phyloP scores from a whole-genome alignment of 176 grass and related monocot genomes.

The Oryza punctata region DNA sequence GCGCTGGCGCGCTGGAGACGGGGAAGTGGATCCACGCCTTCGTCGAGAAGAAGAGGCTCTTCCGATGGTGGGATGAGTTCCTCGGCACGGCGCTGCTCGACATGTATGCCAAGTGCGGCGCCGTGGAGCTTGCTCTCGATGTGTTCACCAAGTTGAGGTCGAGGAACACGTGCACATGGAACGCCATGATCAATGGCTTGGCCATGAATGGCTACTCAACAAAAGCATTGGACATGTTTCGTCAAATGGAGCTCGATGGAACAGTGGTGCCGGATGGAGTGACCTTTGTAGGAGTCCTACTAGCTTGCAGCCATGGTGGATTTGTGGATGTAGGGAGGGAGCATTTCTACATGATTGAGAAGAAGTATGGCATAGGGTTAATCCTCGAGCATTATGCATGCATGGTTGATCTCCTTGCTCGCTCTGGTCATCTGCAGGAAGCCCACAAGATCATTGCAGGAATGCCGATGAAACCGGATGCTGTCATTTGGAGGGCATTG shows the following conservation, averaged over 20 bases:
- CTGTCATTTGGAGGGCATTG: not conserved
- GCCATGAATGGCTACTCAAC: conserved; percentile 6
- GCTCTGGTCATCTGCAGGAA: conserved; percentile 3
- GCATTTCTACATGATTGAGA: not conserved
- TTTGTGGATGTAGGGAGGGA: conserved; percentile 5
- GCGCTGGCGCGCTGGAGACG: not conserved
- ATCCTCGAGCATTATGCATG: conserved; percentile 1
- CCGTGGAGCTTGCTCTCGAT: conserved; percentile 8
- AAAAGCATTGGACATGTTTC: conserved; percentile 4
- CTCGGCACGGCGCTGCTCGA: not conserved
- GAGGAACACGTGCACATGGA: conserved; percentile 8
- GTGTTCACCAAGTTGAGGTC: not conserved
- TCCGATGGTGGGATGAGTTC: conserved; percentile 1
- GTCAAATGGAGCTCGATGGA: not conserved
- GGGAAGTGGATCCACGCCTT: conserved; percentile 7
- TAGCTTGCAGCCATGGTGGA: conserved; percentile 10
- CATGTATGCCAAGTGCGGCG: conserved; percentile 17
- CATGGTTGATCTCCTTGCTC: conserved; percentile 10
- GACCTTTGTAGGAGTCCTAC: conserved; percentile 13
- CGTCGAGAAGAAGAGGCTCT: not conserved
- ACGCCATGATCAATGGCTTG: conserved; percentile 14
- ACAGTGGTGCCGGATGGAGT: not conserved
- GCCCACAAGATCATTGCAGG: conserved; percentile 11
- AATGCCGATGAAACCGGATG: not conserved
- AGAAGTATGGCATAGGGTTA: not conserved